Percentiles rank a stretch among this genome's conserved stretches.
These are phyloP conservation scores for Daldinia caldariorum DNA, from an alignment of 495 filamentous ascomycete genomes.

Conservation along the genomic window DNA sequence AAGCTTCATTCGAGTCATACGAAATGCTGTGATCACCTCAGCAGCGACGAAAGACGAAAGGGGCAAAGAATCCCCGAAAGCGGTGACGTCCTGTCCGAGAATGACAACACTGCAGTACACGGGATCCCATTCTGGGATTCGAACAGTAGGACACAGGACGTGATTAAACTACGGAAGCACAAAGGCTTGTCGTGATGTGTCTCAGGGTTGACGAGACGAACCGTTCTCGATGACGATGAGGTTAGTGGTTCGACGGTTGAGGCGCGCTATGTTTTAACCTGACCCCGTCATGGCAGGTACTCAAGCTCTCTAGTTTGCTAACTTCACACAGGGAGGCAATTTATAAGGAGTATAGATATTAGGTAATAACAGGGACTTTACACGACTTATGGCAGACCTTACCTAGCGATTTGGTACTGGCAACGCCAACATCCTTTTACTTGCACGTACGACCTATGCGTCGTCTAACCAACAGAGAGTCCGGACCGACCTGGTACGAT, in stretches of 20 bases:
- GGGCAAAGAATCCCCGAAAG: conserved; percentile 35
- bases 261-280: conserved; percentile 33
- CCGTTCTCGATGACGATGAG: conserved; percentile 21
- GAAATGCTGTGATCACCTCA: conserved; percentile 35
- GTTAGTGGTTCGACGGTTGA: conserved; percentile 34
- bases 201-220: conserved; percentile 40
- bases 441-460: conserved; percentile 22
- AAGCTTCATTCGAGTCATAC: conserved; percentile 35
- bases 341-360: background rate
- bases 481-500: conserved; percentile 28
- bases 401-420: conserved; percentile 20
- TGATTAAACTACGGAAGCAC: conserved; percentile 43
- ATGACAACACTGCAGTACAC: conserved; percentile 39
- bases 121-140: conserved; percentile 34
- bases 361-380: conserved; percentile 2
- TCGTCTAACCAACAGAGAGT: conserved; percentile 21
- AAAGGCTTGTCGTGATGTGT: conserved; percentile 41
- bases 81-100: conserved; percentile 42
- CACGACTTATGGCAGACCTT: conserved; percentile 1
- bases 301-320: conserved; percentile 6
- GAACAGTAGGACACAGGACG: conserved; percentile 40
- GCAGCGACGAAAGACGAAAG: conserved; percentile 41
- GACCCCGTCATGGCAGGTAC: conserved; percentile 6
- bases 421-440: conserved; percentile 8
- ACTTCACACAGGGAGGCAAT: conserved; percentile 11